phyloP scores from a whole-genome alignment of 2,329 filamentous ascomycete species.

The Rhynchosporium agropyri region DNA sequence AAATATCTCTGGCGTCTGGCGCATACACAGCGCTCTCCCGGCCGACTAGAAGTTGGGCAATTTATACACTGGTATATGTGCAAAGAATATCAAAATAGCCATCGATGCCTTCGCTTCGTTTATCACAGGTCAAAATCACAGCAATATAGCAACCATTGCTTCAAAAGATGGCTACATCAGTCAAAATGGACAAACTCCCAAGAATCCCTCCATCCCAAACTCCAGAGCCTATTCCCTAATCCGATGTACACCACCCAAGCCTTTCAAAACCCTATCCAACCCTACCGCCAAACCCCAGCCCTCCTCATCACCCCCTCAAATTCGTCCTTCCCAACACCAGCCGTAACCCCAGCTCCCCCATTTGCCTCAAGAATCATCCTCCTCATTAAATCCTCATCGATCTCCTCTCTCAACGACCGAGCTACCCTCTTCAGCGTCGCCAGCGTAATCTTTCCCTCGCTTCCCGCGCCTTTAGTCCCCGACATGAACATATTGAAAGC shows the following conservation, averaged over 20 bases:
- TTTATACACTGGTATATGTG: too few relatives aligned
- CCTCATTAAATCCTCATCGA: slow-evolving; percentile 78
- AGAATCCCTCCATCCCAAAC: background rate
- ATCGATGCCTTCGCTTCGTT: background rate
- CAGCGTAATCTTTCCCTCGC: slow-evolving; percentile 71
- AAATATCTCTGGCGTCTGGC: too few relatives aligned
- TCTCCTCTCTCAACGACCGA: slow-evolving; percentile 78
- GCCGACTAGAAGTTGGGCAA: too few relatives aligned
- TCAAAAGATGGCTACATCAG: background rate
- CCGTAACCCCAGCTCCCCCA: slow-evolving; percentile 70
- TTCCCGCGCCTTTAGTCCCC: slow-evolving; percentile 40
- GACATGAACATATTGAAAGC: slow-evolving; percentile 81
- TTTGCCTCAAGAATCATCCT: slow-evolving; percentile 98
- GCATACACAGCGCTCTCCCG: too few relatives aligned
- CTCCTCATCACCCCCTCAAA: slow-evolving; percentile 36
- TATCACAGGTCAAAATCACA: background rate
- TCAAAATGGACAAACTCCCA: background rate
- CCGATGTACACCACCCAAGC: background rate
- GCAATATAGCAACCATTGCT: background rate
- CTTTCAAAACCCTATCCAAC: background rate
- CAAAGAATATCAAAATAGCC: background rate
- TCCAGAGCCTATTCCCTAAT: background rate
- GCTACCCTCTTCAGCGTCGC: slow-evolving; percentile 78
- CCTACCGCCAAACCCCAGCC: slow-evolving; percentile 27
- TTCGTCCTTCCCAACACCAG: slow-evolving; percentile 74